Conservation (phyloP, 805 yeast genomes). For the Tetrapisispora fleetii region DNA sequence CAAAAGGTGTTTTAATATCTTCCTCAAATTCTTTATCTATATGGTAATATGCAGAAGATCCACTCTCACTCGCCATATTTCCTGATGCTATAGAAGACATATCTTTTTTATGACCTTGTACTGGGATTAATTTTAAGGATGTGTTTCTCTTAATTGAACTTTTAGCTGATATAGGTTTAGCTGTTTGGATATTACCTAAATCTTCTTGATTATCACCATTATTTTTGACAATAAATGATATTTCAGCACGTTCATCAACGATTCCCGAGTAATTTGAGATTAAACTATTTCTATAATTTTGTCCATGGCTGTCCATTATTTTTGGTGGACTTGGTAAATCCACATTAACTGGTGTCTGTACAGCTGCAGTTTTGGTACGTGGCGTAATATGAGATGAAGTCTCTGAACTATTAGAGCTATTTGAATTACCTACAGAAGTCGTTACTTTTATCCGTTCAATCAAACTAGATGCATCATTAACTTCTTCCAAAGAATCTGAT, state of each 20-base stretch:
- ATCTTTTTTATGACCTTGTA: slow-evolving; percentile 7
- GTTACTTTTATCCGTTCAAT: background rate
- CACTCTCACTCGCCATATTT: slow-evolving; percentile 16
- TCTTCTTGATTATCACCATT: slow-evolving; percentile 6
- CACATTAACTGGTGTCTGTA: background rate
- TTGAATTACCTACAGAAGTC: background rate
- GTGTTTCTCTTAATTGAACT: slow-evolving; percentile 1
- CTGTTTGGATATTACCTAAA: background rate
- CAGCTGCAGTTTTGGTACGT: background rate
- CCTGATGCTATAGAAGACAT: slow-evolving; percentile 16
- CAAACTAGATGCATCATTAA: slow-evolving; percentile 1
- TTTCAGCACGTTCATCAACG: slow-evolving; percentile 25
- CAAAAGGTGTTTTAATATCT: background rate
- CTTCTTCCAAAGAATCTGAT: background rate
- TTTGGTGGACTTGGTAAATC: background rate
- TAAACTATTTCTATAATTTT: slow-evolving; percentile 11
- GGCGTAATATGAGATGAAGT: background rate
- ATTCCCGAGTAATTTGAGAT: slow-evolving; percentile 26
- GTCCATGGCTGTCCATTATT: background rate
- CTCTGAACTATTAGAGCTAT: background rate
- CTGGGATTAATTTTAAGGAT: slow-evolving; percentile 11
- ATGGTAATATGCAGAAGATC: slow-evolving; percentile 2
- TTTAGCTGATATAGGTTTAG: background rate
- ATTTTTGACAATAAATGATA: slow-evolving; percentile 20
- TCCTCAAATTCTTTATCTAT: background rate